Base-by-base conservation (phyloP, 441 rosid genomes). In the Pelargonium citronellum region DNA sequence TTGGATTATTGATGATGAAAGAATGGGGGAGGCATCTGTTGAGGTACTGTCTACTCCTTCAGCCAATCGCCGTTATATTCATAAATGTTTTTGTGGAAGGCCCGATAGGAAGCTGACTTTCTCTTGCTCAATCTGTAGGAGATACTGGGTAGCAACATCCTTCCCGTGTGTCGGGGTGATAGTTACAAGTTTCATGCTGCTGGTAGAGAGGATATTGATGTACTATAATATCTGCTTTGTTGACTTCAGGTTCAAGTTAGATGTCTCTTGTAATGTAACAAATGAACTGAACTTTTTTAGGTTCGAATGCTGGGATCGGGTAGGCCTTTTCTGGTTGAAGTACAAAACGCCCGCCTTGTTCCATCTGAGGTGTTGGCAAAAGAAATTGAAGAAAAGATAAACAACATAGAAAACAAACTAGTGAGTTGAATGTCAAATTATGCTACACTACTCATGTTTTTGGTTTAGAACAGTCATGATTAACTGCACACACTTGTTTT, bases 261-360 rank as follows among this genome's bases (percentile, higher is more conserved):
- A 39, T 67, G 67, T 67, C 51, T 44, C 1, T 34, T 69, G 13
- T 74, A 39, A 39, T 68, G 46, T 85, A 75, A 80, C 78, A 3
- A 58, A 57, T 67, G 72, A 58, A 49, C 64, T 74, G 8, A 69
- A 34, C 39, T 24, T 1, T 76, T 79, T 67, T 83, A 94, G 99
- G 99, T 94, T 73, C 92, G 99, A 34, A 94, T 94, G 99, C 80
- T 94, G 81, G 97, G 99, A 73, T 90, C 97, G 37, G 99, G 99
- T 20, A 87, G 99, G 80, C 99, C 99, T 73, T 94, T 94, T 81
- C 83, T 91, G 79, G 82, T 94, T 71, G 99, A 91, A 86, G 77
- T 94, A 81, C 99, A 87, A 75, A 94, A 90, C 80, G 82, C 96
- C 12, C 90, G 94, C 30, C 81, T 80, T 77, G 79, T 86, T 66